Base-by-base conservation (phyloP, 371 early-diverging fungal species). In the Mortierella sp. region DNA sequence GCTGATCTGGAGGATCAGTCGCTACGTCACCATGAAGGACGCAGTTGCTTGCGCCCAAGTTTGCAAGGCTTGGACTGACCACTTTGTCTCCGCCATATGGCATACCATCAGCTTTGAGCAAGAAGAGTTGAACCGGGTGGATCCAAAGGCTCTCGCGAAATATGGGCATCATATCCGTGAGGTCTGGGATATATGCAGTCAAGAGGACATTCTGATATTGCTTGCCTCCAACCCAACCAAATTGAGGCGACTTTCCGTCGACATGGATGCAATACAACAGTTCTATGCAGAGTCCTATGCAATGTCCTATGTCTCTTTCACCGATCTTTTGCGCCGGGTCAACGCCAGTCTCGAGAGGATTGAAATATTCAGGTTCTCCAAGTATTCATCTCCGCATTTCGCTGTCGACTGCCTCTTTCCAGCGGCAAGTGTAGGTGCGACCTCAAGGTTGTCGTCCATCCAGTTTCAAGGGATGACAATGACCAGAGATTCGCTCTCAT, bases 61-160 rank as follows among this genome's bases (percentile, higher is more conserved):
- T 14, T 54, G 38, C 23, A 54, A 41, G 42, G 54, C n/a, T 5
- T 54, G 54, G 54, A 34, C 54, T n/a, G 24, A 41, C 38, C 41
- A 54, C 41, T 54, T 54, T 23, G 14, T 24, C 9, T n/a, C 14
- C 41, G 19, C 23, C 5, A 24, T 54, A 13, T 54, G 54, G 54
- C 39, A 41, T 41, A 54, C 39, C 6, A 41, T 54, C 54, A 41
- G 41, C 24, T 54, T 54, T 24, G 23, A 54, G 10, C 54, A 54
- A 21, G 19, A 34, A 4, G 14, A 7, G 9, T 39, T 54, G 21
- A 7, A 19, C 41, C 3, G 19, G 6, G 7, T 54, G 23, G 41
- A 31, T 38, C 21, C 41, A 5, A 16, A 39, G 34, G 21, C 41
- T n/a, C 12, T 54, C 41, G 16, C 8, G 10, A 54, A 41, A 23